Evolutionary conservation across 306 rosid species (phyloP).

Genomic region (Aeschynomene evenia): DNA sequence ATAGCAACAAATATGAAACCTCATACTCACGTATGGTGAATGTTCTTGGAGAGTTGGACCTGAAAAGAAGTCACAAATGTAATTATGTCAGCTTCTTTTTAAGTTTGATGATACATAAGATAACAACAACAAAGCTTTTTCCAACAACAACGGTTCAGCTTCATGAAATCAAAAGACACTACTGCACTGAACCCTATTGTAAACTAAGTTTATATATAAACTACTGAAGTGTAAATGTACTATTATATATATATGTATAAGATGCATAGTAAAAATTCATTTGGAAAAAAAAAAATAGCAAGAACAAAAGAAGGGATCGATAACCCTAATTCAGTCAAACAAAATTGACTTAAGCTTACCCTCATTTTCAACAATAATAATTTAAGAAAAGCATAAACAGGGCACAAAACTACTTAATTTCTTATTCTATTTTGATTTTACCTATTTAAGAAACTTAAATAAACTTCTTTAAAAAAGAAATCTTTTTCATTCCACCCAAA

Average conservation of each 20-base stretch:
- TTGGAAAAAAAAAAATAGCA: not conserved
- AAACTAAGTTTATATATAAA: too few relatives aligned
- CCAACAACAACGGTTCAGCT: not conserved
- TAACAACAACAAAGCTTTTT: not conserved
- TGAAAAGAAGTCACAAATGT: constrained; percentile 37
- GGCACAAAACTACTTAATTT: too few relatives aligned
- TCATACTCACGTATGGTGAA: constrained; percentile 95
- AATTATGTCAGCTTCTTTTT: constrained; percentile 14
- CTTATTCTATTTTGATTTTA: not conserved
- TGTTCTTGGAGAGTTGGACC: constrained; percentile 57
- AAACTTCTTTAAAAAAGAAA: too few relatives aligned
- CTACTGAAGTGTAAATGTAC: not conserved
- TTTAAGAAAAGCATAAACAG: not conserved
- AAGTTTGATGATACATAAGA: not conserved
- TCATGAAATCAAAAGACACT: not conserved
- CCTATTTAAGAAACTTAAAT: too few relatives aligned
- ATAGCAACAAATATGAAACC: not conserved
- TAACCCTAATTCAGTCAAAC: not conserved
- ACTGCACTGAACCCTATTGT: not conserved
- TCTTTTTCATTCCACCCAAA: too few relatives aligned
- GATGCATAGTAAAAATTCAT: not conserved
- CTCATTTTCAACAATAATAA: not conserved
- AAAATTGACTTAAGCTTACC: not conserved
- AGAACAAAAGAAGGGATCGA: not conserved
- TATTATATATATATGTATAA: too few relatives aligned